Evolutionary conservation across 805 yeast species (phyloP), one percentile per base, ranked within the genome.

Genomic region (Yueomyces sp.): DNA sequence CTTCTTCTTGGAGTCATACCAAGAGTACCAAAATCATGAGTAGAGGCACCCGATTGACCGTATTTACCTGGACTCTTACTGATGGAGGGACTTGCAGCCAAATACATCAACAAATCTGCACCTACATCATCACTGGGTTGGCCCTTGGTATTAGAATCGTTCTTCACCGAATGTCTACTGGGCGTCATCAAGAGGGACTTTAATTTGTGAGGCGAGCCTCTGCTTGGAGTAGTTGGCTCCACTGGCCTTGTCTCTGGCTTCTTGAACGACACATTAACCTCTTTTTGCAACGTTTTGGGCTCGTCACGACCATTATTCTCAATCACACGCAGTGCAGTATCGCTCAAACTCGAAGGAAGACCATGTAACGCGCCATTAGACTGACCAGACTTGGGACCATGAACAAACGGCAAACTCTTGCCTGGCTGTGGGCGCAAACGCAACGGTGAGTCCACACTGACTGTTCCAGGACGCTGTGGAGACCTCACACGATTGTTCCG

Each of bases 31-130:
- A 8, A 11, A 11, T 31, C 11, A 31, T 11, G 7, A 31, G 11
- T 11, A 31, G 11, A 8, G 26, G 37, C 37, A 28, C 9, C 29
- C 4, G 7, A 19, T 28, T 28, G 8, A 28, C 9, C n/a, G 9
- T 27, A 8, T 26, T 28, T 34, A 27, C 29, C 27, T 4, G 36
- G 39, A 33, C 40, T 42, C 8, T 28, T 42, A 12, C 48, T 34
- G n/a, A 11, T 39, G 1, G 52, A 50, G 2, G 66, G 66, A 36
- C 63, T 57, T 36, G 65, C 57, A 2, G 66, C 66, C 19, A 62
- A 44, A 43, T 61, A 62, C 59, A 62, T 58, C 37, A 62, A 49
- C 34, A 62, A 41, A 47, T 62, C 66, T 9, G 65, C 65, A 11
- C 63, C 66, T 11, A 55, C 49, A 30, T 57, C 63, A 9, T 50